These are phyloP conservation scores for Colletotrichum gloeosporioides DNA, from an alignment of 2,329 filamentous ascomycete genomes.

Conservation along the genomic window DNA sequence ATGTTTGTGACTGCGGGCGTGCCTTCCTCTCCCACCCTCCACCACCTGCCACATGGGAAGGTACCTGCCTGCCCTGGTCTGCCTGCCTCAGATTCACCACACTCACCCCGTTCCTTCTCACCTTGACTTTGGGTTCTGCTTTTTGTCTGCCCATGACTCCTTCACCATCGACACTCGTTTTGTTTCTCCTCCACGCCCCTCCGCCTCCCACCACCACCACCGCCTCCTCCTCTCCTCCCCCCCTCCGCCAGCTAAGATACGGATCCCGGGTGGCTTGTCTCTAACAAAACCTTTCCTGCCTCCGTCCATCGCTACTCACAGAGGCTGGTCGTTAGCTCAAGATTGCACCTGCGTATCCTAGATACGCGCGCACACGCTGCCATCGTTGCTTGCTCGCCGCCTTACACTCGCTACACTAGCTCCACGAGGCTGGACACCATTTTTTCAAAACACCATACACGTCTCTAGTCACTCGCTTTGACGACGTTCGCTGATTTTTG, in stretches of 20 bases:
- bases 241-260: background rate
- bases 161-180: background rate
- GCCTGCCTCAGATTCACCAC: background rate
- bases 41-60: background rate
- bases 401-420: background rate
- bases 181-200: background rate
- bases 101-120: background rate
- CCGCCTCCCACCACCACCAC: background rate
- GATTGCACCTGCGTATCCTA: background rate
- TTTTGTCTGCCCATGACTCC: background rate
- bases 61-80: background rate
- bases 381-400: background rate
- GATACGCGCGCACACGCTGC: background rate
- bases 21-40: background rate
- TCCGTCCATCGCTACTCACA: background rate
- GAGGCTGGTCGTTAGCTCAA: background rate
- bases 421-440: background rate
- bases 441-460: background rate
- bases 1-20: background rate
- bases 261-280: background rate
- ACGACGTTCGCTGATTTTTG: background rate
- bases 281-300: background rate
- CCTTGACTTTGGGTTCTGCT: background rate
- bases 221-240: background rate
- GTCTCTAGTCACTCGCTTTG: slow-evolving; percentile 3